Percentiles rank a stretch among this genome's conserved stretches.
Conservation (phyloP, 345 rosid genomes). For the Noccaea caerulescens region DNA sequence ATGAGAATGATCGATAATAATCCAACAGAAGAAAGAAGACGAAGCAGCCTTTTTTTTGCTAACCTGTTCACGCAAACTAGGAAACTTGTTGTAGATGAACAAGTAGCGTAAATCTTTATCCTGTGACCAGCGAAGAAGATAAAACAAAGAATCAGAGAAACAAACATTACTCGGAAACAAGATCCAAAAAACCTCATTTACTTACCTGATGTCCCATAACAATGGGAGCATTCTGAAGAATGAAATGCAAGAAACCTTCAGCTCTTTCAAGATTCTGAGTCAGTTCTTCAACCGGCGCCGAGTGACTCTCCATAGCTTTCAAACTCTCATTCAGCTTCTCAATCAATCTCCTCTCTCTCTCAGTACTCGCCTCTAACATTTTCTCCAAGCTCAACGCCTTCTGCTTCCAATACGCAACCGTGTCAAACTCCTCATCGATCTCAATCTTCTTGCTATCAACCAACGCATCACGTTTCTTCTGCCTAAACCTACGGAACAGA, state of each 20-base stretch:
- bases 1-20: not conserved
- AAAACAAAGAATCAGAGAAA: slow-evolving; percentile 19
- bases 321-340: slow-evolving; percentile 77
- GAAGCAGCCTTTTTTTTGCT: not conserved
- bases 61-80: slow-evolving; percentile 81
- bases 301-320: slow-evolving; percentile 64
- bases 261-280: slow-evolving; percentile 86
- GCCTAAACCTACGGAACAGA: slow-evolving; percentile 57
- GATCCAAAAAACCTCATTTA: not conserved
- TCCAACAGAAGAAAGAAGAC: not conserved
- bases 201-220: slow-evolving; percentile 92
- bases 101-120: slow-evolving; percentile 89
- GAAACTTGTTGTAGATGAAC: slow-evolving; percentile 92
- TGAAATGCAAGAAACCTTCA: slow-evolving; percentile 89
- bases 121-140: slow-evolving; percentile 47
- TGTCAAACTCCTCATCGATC: slow-evolving; percentile 73
- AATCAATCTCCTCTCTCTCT: slow-evolving; percentile 69
- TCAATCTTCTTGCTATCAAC: slow-evolving; percentile 63
- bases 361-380: slow-evolving; percentile 70
- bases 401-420: slow-evolving; percentile 79
- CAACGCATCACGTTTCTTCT: slow-evolving; percentile 56
- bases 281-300: slow-evolving; percentile 84
- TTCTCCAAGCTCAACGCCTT: slow-evolving; percentile 62
- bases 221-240: slow-evolving; percentile 91
- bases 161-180: not conserved